Evolutionary conservation across 2,329 filamentous ascomycete species (phyloP), one percentile per base, ranked within the genome.

Genomic region (Huntiella moniliformis): DNA sequence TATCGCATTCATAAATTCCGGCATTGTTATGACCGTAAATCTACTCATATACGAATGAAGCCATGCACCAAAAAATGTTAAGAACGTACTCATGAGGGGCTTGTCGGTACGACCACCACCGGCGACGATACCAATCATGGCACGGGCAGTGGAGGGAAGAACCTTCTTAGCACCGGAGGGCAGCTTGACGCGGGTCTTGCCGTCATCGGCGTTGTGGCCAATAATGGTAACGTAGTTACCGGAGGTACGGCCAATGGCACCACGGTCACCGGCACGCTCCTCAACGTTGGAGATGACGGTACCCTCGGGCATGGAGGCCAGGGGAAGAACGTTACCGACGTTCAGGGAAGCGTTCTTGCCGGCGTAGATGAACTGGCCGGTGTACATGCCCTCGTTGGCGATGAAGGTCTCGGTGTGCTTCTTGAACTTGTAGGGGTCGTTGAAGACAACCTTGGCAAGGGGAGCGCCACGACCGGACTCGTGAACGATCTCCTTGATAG

Each of bases 321-420:
- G 79, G 56, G 91, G 91, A 54, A 98, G 84, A 64, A 98, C 71
- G 77, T 98, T 98, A 68, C 91, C 91, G 67, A 98, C 80, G 62
- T 83, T 96, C 63, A 98, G 78, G 56, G 81, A 74, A 61, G 91
- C 91, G 73, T 94, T 91, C 85, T 98, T 98, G 66, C 91, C 91
- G 65, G 88, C 91, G 72, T 98, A 98, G 81, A 98, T 86, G 78
- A 98, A 98, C 71, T 98, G 91, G 66, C 91, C 91, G 57, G 91
- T 95, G 84, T 96, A 98, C 87, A 96, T 95, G 74, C 91, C 91
- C 77, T 96, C 91, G 73, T 96, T 98, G 70, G 91, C 91, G 65
- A 98, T 98, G 81, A 98, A 95, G 59, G 91, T 98, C 81, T 98
- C 87, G 67, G 82, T 88, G 67, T 86, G 73, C 66, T 87, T 80